phyloP scores from a whole-genome alignment of 495 filamentous ascomycete species.

The Annulohypoxylon nitens region DNA sequence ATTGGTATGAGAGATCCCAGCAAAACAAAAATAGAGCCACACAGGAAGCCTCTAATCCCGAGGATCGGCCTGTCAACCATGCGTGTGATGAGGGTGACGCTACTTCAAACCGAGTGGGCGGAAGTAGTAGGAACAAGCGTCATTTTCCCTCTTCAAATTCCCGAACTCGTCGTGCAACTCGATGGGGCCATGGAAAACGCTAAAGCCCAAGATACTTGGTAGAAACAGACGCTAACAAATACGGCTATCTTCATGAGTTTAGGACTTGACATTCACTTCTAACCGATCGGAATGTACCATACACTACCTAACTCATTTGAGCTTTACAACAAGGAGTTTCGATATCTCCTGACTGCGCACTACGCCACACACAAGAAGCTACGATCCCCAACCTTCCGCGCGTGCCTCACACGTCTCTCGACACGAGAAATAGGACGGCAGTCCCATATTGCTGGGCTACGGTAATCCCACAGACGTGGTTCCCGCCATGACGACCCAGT shows the following conservation, averaged over 20 bases:
- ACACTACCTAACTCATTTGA: constrained; percentile 35
- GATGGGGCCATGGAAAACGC: constrained; percentile 28
- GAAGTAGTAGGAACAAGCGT: constrained; percentile 49
- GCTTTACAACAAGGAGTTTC: constrained; percentile 27
- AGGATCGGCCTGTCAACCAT: constrained; percentile 15
- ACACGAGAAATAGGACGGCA: constrained; percentile 29
- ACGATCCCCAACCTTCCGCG: constrained; percentile 22
- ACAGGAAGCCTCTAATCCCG: constrained; percentile 23
- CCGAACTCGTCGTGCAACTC: constrained; percentile 25
- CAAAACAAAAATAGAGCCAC: constrained; percentile 32
- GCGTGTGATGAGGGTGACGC: constrained; percentile 25
- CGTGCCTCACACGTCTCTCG: constrained; percentile 26
- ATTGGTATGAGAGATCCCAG: constrained; percentile 78
- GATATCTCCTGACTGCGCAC: constrained; percentile 32
- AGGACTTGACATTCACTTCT: constrained; percentile 42
- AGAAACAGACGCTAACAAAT: constrained; percentile 33
- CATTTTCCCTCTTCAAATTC: constrained; percentile 30
- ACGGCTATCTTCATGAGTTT: constrained; percentile 33
- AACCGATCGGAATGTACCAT: constrained; percentile 28
- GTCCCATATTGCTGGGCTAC: constrained; percentile 30
- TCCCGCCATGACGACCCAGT: constrained; percentile 15
- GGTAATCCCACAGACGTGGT: constrained; percentile 16
- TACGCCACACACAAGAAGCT: constrained; percentile 31
- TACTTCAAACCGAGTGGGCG: constrained; percentile 35
- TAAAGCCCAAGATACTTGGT: constrained; percentile 11